Evolutionary conservation across 2,329 filamentous ascomycete genomes (phyloP).

Genomic region (Pseudovirgaria hyperparasitica): DNA sequence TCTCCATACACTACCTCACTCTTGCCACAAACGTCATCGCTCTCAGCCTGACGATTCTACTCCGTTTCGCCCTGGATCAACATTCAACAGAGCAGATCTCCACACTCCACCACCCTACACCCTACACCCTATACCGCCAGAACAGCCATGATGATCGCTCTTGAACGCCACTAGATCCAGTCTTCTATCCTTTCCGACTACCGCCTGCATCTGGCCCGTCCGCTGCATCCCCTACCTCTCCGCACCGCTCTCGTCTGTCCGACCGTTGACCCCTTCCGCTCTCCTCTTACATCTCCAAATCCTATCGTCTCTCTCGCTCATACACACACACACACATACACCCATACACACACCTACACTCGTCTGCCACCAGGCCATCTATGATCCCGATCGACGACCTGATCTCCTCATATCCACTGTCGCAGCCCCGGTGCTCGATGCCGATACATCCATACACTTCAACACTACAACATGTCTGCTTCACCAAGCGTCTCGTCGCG

Average conservation of each 20-base stretch:
- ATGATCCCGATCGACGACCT: conserved; percentile 5
- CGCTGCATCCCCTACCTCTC: conserved; percentile 14
- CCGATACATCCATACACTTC: conserved; percentile 17
- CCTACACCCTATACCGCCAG: conserved; percentile 3
- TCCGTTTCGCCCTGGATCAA: conserved; percentile 2
- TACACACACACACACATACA: too few species aligned
- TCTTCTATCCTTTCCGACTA: too few species aligned
- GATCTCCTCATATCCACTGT: conserved; percentile 4
- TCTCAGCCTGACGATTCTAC: too few species aligned
- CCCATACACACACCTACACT: not conserved
- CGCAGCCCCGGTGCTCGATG: conserved; percentile 3
- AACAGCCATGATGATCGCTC: conserved; percentile 18
- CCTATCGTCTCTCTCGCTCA: not conserved
- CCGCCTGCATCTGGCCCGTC: conserved; percentile 18
- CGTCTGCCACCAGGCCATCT: conserved; percentile 2
- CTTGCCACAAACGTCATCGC: not conserved
- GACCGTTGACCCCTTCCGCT: too few species aligned
- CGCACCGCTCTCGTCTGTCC: conserved; percentile 14
- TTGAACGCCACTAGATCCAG: too few species aligned
- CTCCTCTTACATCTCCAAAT: not conserved
- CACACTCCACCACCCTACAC: conserved; percentile 3
- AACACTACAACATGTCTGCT: conserved; percentile 11
- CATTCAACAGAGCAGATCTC: conserved; percentile 4
- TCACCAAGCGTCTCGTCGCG: conserved; percentile 13
- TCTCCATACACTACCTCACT: not conserved